Evolutionary conservation across 495 filamentous ascomycete species (phyloP), one percentile per base, ranked within the genome.

Genomic region (Ramalina peruviana): DNA sequence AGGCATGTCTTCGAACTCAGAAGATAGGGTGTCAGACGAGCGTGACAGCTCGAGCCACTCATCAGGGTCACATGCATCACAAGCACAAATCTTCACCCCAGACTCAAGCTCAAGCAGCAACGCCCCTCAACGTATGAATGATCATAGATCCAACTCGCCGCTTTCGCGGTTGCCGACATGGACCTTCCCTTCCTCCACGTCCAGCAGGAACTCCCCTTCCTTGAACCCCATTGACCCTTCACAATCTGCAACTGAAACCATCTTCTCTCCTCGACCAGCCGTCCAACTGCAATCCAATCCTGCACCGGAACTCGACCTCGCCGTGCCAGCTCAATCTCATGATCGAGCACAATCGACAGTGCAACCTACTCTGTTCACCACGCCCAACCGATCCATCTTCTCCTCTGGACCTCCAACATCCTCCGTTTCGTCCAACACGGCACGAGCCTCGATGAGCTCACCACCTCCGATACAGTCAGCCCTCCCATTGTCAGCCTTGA

Each of bases 381-480:
- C 62, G 12, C 61, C 63, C 16, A 57, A 49, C 36, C 55, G 61
- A 12, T 65, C 64, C 16, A 66, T 67, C 46, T 66, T 67, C 54
- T 58, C 63, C n/a, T 62, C 63, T 6, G 63, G 63, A 23, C 63
- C 63, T 39, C 63, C 63, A 9, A 65, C 62, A 12, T 60, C 62
- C 21, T 65, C 62, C 3, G 26, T 65, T 6, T 65, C 62, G 1
- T 59, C 54, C 39, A 65, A 60, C 33, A 60, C 55, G 15, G 62
- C 62, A 26, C 62, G 64, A 51, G 62, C 62, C 15, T 65, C 62
- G 17, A 62, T 65, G 59, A 64, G 59, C 36, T 51, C 62, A 39
- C 57, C 62, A 3, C 45, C 51, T 7, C 55, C 59, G 7, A 47
- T 55, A 11, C 57, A 52, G 39, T 54, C 57, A 30, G 38, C 51